Evolutionary conservation across 2,329 filamentous ascomycete species (phyloP), one percentile per base, ranked within the genome.

Genomic region (Scopulariopsis brevicaulis): DNA sequence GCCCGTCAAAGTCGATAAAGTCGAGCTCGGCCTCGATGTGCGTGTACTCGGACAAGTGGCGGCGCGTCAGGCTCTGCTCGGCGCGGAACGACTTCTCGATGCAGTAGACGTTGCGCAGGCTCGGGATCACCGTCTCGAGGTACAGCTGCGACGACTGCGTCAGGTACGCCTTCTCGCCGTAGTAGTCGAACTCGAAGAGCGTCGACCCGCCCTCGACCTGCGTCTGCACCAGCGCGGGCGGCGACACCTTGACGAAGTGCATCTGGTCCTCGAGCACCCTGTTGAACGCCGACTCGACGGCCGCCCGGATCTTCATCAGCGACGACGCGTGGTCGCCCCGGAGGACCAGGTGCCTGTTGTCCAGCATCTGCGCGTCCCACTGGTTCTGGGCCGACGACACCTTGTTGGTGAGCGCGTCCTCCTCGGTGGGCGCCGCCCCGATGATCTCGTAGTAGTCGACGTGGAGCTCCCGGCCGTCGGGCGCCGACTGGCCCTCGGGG

Each of bases 71-170:
- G 7, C 87, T 93, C 76, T 96, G 96, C 74, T 99, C 94, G 15
- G 94, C 94, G 61, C 94, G 92, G 86, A 99, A 99, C 1, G 93
- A 97, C 73, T 96, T 96, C 73, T 96, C 92, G 67, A 99, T 93
- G 70, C 93, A 97, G 81, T 95, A 99, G 57, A 96, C 91, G 70
- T 96, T 90, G 65, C 94, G 94, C 66, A 97, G 80, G 56, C 87
- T 90, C 12, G 93, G 90, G 35, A 99, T 78, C 63, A 87, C 90
- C 35, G 94, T 99, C 79, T 99, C 94, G 60, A 99, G 87, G 74
- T 99, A 99, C 57, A 99, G 84, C 74, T 99, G 94, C 37, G 90
- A 96, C 3, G 92, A 96, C 75, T 99, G 94, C 4, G 94, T 97
- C 62, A 99, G 84, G 77, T 92, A 99, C 60, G 94, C 89, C 65